A percentile compares a stretch with the other conserved stretches of the same genome.
phyloP scores from a whole-genome alignment of 305 asterid genomes.

The Plantago coronopus region DNA sequence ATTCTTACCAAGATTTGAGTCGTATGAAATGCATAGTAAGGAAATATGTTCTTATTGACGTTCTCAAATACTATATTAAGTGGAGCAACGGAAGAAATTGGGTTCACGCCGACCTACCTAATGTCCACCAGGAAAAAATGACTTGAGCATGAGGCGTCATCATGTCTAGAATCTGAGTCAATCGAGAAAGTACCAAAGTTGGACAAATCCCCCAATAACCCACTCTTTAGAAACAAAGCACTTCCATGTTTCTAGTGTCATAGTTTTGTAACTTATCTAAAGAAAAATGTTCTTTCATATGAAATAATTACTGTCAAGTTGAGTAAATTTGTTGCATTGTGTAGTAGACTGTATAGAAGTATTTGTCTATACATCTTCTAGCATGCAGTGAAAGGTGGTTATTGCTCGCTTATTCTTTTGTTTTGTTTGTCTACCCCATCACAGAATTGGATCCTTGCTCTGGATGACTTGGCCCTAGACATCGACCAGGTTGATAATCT shows the following conservation, averaged over 20 bases:
- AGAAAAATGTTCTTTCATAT: too few species aligned
- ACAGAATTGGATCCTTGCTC: slow-evolving; percentile 69
- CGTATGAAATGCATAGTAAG: too few species aligned
- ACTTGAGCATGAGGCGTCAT: not conserved
- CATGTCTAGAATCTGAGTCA: not conserved
- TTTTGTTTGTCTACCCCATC: not conserved
- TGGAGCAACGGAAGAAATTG: too few species aligned
- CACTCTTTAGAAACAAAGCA: not conserved
- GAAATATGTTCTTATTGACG: too few species aligned
- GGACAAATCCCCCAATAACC: not conserved
- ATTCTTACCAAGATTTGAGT: not conserved
- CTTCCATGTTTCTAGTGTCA: not conserved
- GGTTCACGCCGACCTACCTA: too few species aligned
- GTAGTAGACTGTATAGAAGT: not conserved
- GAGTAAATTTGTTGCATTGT: not conserved
- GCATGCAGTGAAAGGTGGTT: slow-evolving; percentile 4
- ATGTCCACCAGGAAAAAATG: not conserved
- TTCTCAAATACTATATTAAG: too few species aligned
- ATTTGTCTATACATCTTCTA: slow-evolving; percentile 4
- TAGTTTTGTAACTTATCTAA: too few species aligned
- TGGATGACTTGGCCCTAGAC: slow-evolving; percentile 78
- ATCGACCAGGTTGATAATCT: slow-evolving; percentile 84
- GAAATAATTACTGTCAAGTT: not conserved
- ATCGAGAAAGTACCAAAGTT: not conserved
- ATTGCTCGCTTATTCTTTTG: not conserved